Conservation (phyloP, 2,329 filamentous ascomycete genomes). For the Aspergillus novoparasiticus region DNA sequence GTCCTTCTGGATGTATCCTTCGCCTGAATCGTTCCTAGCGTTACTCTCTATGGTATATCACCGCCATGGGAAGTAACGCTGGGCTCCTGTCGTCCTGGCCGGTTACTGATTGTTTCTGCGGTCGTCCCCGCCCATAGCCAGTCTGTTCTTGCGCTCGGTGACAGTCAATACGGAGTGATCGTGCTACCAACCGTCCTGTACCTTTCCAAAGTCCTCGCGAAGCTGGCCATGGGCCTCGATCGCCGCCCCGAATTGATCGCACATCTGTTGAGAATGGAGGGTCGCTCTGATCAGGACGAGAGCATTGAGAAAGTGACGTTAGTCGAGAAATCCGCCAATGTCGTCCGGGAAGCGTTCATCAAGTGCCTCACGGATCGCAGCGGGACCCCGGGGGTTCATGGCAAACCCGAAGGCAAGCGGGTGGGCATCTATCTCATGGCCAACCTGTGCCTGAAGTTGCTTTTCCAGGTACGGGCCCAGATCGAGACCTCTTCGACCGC, state of each 20-base stretch:
- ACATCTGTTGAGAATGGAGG: constrained; percentile 54
- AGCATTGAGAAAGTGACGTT: constrained; percentile 74
- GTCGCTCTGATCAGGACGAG: constrained; percentile 54
- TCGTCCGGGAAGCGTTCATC: constrained; percentile 87
- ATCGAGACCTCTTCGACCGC: not conserved
- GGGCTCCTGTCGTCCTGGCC: not conserved
- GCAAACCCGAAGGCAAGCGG: constrained; percentile 79
- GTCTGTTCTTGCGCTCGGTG: constrained; percentile 78
- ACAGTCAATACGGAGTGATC: constrained; percentile 76
- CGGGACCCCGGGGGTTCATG: constrained; percentile 60
- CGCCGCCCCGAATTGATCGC: constrained; percentile 76
- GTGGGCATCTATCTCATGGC: constrained; percentile 88
- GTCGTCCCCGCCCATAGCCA: constrained; percentile 56
- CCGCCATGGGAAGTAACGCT: not conserved
- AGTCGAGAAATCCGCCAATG: constrained; percentile 84
- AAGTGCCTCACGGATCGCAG: constrained; percentile 83
- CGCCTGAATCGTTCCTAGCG: not conserved
- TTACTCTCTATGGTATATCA: not conserved
- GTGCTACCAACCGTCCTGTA: constrained; percentile 83
- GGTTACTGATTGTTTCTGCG: constrained; percentile 8
- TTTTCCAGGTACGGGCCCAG: constrained; percentile 68
- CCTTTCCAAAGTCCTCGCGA: constrained; percentile 76
- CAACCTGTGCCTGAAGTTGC: constrained; percentile 83
- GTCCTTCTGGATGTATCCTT: constrained; percentile 32
- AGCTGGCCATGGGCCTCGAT: constrained; percentile 81